Evolutionary conservation across 2,329 filamentous ascomycete species (phyloP).

Genomic region (Aspergillus arachidicola): DNA sequence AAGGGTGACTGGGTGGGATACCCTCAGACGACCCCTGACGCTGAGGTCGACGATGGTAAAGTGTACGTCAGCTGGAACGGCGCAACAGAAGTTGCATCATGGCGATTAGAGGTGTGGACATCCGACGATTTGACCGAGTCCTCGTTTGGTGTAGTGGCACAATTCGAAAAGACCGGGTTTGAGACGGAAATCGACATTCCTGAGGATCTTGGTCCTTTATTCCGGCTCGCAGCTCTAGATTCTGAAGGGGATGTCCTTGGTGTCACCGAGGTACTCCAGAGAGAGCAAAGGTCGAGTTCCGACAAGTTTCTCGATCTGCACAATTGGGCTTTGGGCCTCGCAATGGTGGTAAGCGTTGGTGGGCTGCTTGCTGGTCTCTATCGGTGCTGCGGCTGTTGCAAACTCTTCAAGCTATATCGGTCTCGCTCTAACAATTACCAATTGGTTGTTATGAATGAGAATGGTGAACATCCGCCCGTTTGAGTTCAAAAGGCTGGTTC

Average conservation of each 20-base stretch:
- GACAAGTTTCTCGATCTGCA: conserved; percentile 15
- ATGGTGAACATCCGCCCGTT: neutral
- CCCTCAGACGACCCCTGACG: conserved; percentile 41
- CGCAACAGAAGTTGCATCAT: conserved; percentile 43
- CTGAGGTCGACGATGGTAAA: conserved; percentile 27
- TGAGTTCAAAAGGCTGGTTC: neutral
- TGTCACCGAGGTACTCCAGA: conserved; percentile 19
- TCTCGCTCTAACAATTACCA: conserved; percentile 18
- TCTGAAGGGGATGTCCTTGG: conserved; percentile 19
- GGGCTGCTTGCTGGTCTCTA: conserved; percentile 21
- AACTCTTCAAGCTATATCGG: conserved; percentile 2
- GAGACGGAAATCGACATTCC: conserved; percentile 32
- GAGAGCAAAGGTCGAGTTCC: neutral
- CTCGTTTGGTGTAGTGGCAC: conserved; percentile 20
- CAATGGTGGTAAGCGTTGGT: conserved; percentile 12
- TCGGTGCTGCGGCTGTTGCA: conserved; percentile 10
- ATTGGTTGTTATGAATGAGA: conserved; percentile 18
- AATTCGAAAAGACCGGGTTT: conserved; percentile 31
- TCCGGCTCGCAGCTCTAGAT: conserved; percentile 27
- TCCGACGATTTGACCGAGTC: conserved; percentile 10
- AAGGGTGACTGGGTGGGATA: conserved; percentile 57
- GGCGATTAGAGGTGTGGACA: conserved; percentile 30
- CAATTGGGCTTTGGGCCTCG: conserved; percentile 16
- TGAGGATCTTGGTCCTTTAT: conserved; percentile 14
- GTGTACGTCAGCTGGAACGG: conserved; percentile 52